These are phyloP conservation scores for Saturnispora silvae DNA, from an alignment of 805 yeast genomes.

Conservation along the genomic window DNA sequence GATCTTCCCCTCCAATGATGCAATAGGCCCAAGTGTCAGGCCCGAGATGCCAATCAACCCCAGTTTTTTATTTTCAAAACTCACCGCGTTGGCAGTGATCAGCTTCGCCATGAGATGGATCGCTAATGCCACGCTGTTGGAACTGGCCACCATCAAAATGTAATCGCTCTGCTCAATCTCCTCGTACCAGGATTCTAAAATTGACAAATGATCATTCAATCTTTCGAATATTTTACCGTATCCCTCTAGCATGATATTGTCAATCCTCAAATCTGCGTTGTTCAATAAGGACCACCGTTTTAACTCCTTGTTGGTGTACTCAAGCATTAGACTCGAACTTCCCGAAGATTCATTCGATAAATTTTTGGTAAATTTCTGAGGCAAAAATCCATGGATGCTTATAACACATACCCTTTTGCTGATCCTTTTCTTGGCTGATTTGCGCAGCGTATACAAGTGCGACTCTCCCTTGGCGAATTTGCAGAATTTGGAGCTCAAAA, in stretches of 20 bases:
- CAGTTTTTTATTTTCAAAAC: conserved; percentile 36
- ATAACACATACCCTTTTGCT: conserved; percentile 58
- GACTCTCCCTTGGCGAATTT: conserved; percentile 15
- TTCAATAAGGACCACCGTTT: conserved; percentile 46
- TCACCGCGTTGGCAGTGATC: conserved; percentile 45
- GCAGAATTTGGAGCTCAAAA: conserved; percentile 12
- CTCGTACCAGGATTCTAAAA: conserved; percentile 59
- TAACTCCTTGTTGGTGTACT: conserved; percentile 67
- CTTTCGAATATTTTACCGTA: conserved; percentile 84
- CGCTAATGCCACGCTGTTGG: conserved; percentile 89
- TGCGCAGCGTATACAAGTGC: conserved; percentile 20
- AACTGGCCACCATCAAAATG: conserved; percentile 77
- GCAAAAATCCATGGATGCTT: conserved; percentile 93
- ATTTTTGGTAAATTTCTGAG: conserved; percentile 71
- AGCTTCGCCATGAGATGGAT: conserved; percentile 47
- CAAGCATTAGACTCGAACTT: conserved; percentile 70
- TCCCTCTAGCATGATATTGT: conserved; percentile 82
- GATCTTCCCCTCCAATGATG: conserved; percentile 73
- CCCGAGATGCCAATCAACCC: conserved; percentile 91
- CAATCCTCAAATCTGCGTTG: conserved; percentile 40
- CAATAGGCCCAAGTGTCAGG: conserved; percentile 80
- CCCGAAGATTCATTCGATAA: conserved; percentile 91
- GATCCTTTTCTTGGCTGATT: not conserved
- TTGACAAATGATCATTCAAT: conserved; percentile 59
- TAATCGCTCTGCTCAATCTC: conserved; percentile 55